Evolutionary conservation across 2,329 filamentous ascomycete genomes (phyloP).

Genomic region (Cladorrhinum sp.): DNA sequence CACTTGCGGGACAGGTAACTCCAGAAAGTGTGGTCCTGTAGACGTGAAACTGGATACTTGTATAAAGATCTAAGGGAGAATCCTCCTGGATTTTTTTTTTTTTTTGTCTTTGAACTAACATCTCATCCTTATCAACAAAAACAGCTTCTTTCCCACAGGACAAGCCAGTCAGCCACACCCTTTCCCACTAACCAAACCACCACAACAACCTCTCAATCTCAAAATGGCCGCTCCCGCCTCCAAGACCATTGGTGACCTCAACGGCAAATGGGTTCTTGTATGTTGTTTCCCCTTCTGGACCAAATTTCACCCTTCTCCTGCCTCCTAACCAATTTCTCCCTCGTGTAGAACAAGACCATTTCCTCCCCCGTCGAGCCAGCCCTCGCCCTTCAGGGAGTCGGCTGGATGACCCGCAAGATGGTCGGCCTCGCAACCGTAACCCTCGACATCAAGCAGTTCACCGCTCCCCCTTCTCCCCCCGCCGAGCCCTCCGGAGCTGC

Average conservation of each 20-base stretch:
- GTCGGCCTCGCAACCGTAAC: conserved; percentile 67
- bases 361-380: conserved; percentile 67
- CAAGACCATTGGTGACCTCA: conserved; percentile 65
- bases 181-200: background rate
- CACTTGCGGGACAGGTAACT: background rate
- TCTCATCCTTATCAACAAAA: background rate
- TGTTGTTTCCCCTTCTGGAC: conserved; percentile 32
- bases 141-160: background rate
- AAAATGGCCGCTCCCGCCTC: conserved; percentile 69
- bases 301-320: background rate
- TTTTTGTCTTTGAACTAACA: background rate
- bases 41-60: background rate
- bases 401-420: conserved; percentile 70
- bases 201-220: conserved; percentile 16
- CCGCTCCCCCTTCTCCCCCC: conserved; percentile 40
- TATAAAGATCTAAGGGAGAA: background rate
- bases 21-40: background rate
- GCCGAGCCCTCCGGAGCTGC: conserved; percentile 20
- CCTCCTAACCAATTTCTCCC: conserved; percentile 8
- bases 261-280: conserved; percentile 69
- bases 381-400: conserved; percentile 68
- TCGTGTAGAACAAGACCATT: conserved; percentile 66
- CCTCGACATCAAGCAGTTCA: conserved; percentile 58
- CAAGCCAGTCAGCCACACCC: background rate
- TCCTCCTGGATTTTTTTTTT: background rate